These are phyloP conservation scores for Ustilago bromivora DNA, from an alignment of 1,284 basidiomycete genomes.

Conservation along the genomic window DNA sequence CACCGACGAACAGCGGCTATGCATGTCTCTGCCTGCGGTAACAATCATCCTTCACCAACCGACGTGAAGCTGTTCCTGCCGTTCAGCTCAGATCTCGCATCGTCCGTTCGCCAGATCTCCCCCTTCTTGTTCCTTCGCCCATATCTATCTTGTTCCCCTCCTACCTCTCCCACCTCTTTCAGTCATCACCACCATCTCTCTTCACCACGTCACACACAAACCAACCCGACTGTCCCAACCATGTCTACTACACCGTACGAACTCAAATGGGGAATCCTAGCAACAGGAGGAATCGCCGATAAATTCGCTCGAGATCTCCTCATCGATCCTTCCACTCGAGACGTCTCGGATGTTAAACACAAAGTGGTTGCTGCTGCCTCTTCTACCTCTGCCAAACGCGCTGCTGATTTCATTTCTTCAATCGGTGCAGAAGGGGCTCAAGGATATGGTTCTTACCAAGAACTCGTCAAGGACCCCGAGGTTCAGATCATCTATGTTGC, in stretches of 20 bases:
- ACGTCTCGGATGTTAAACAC: conserved; percentile 80
- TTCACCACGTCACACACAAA: not conserved
- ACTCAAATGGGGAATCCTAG: conserved; percentile 60
- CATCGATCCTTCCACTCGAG: conserved; percentile 72
- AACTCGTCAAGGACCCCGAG: conserved; percentile 80
- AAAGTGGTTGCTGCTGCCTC: conserved; percentile 78
- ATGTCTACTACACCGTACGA: conserved; percentile 25
- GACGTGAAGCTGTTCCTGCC: not conserved
- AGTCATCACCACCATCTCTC: not conserved
- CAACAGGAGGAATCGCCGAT: conserved; percentile 58
- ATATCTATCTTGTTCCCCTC: too few relatives aligned
- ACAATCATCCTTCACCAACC: not conserved
- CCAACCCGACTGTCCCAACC: too few relatives aligned
- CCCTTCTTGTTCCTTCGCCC: not conserved
- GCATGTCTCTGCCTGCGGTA: not conserved
- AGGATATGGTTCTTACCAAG: conserved; percentile 81
- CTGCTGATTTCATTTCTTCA: conserved; percentile 78
- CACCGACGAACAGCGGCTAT: conserved; percentile 5
- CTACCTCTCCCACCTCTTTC: too few relatives aligned
- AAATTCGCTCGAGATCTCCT: conserved; percentile 71
- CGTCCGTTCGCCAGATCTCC: not conserved
- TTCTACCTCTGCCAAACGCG: conserved; percentile 79
- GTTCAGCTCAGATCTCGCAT: not conserved
- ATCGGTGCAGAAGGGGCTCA: conserved; percentile 73
- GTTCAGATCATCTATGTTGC: conserved; percentile 73